Base-by-base conservation (phyloP, 495 filamentous ascomycete genomes). In the Aspergillus baeticus region DNA sequence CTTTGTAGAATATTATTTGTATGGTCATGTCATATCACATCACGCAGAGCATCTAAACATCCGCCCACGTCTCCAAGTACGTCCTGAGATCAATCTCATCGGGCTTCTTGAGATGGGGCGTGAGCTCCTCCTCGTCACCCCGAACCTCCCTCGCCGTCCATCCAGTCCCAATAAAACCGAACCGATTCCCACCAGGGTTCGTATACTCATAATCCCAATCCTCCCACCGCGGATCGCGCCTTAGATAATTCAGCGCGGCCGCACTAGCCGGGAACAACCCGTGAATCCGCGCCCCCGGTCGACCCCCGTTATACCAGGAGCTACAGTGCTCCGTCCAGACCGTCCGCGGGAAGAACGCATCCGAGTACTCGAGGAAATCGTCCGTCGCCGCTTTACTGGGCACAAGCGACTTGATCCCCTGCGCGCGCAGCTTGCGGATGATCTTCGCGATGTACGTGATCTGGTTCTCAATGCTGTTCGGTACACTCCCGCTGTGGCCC, bases 191-290 rank as follows among this genome's bases (percentile, higher is more conserved):
- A 51, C 69, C 74, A 0, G 61, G 57, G 17, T 70, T 73, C 20
- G 68, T 49, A 63, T 85, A 84, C 52, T 76, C 77, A 65, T 85
- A 89, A 53, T 89, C 86, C 72, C 75, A 89, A 63, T 90, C 87
- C 68, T 90, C 87, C 84, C 85, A 89, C 13, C 87, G 71, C 1
- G 85, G 85, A 43, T 86, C 79, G 20, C 80, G 66, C 4, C 81
- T 71, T 22, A 84, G 73, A 18, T 78, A 77, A 10, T 82, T 83
- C 22, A 79, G 66, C 59, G 84, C 81, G 1, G 81, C 68, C 4
- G 83, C 81, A 66, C 79, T 84, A 0, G 85, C 86, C 0, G 87
- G 87, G 77, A 87, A 91, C 15, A 88, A 60, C 0, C 83, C 87
- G 54, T 83, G 81, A 20, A 89, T 80, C 2, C 69, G 64, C 2